These are phyloP conservation scores for Fusarium sp. DNA, from an alignment of 2,329 filamentous ascomycete species.

Conservation along the genomic window DNA sequence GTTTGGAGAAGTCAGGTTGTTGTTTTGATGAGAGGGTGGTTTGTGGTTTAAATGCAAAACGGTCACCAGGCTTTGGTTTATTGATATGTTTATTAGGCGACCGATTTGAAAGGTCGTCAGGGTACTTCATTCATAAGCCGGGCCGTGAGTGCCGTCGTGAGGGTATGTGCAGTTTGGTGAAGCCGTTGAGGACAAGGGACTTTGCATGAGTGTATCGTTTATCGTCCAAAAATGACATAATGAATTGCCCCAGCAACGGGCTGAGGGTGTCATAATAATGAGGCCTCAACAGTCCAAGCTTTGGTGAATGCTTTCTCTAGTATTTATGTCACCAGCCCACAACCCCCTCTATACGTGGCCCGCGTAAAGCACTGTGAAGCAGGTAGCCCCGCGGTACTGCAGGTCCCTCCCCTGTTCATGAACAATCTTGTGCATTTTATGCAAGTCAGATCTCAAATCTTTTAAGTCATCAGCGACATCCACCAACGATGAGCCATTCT, in stretches of 20 bases:
- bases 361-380: conserved; percentile 40
- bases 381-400: conserved; percentile 16
- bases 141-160: conserved; percentile 27
- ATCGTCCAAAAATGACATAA: conserved; percentile 41
- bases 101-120: conserved; percentile 9
- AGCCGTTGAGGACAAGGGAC: conserved; percentile 31
- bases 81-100: not conserved
- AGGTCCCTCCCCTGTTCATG: not conserved
- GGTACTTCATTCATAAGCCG: conserved; percentile 28
- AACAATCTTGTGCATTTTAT: not conserved
- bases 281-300: not conserved
- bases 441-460: not conserved
- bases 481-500: not conserved
- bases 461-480: not conserved
- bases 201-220: conserved; percentile 26
- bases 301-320: not conserved
- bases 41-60: conserved; percentile 40
- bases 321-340: not conserved
- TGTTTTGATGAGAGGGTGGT: conserved; percentile 30
- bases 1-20: conserved; percentile 34
- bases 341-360: conserved; percentile 2
- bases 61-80: conserved; percentile 27
- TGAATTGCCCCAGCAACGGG: conserved; percentile 44
- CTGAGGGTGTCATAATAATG: conserved; percentile 7
- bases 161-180: conserved; percentile 27